Conservation (phyloP, 257 asterid genomes). For the Euphrasia confusa region DNA sequence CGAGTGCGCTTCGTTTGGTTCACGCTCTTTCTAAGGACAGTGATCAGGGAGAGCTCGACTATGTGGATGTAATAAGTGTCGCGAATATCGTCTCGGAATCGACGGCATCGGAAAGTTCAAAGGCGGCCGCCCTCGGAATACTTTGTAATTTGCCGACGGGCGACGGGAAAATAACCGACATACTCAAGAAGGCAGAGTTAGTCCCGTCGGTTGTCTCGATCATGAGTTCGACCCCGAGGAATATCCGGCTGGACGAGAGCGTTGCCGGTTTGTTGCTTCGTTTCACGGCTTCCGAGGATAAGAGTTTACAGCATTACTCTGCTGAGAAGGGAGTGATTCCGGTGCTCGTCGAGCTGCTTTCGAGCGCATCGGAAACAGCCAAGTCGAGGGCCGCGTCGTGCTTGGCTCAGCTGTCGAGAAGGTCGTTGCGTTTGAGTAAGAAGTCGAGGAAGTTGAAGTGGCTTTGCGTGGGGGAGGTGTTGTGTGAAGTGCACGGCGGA, state of each 20-base stretch:
- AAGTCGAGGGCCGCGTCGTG: constrained; percentile 56
- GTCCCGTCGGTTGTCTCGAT: constrained; percentile 43
- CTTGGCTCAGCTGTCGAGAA: constrained; percentile 68
- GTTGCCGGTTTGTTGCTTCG: constrained; percentile 51
- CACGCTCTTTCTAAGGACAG: constrained; percentile 41
- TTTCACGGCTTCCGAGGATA: constrained; percentile 60
- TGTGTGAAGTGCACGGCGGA: constrained; percentile 59
- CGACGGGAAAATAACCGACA: constrained; percentile 51
- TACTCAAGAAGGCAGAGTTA: constrained; percentile 44
- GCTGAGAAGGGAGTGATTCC: constrained; percentile 52
- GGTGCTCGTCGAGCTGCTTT: constrained; percentile 51
- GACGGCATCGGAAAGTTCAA: constrained; percentile 41
- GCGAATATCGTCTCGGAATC: constrained; percentile 38
- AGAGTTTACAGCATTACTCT: constrained; percentile 55
- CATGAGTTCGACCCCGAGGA: constrained; percentile 24
- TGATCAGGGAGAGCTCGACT: constrained; percentile 47
- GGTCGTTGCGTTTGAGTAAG: constrained; percentile 34
- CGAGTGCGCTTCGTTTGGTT: constrained; percentile 49
- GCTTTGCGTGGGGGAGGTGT: constrained; percentile 42
- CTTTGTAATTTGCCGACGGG: constrained; percentile 57
- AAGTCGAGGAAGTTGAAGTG: constrained; percentile 53
- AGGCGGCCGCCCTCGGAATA: constrained; percentile 69
- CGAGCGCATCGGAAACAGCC: constrained; percentile 38
- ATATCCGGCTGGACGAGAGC: constrained; percentile 51
- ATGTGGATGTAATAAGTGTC: constrained; percentile 35